Evolutionary conservation across 2,329 filamentous ascomycete genomes (phyloP).

Genomic region (Pleomassaria siparia): DNA sequence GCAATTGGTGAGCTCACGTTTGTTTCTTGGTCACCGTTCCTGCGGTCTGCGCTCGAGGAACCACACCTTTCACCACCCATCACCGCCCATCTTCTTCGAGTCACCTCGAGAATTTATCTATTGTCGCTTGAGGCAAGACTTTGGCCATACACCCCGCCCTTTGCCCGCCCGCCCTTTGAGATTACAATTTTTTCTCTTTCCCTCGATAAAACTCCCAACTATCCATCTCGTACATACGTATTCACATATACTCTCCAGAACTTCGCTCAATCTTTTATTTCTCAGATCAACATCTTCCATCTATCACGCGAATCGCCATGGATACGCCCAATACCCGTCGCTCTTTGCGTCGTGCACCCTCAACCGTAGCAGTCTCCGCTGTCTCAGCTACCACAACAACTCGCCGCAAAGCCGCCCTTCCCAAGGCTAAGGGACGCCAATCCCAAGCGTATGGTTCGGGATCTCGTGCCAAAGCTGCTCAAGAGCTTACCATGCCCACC

Average conservation of each 20-base stretch:
- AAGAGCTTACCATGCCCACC: constrained; percentile 26
- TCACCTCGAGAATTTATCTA: neutral
- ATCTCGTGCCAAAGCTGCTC: constrained; percentile 33
- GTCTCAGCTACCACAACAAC: constrained; percentile 10
- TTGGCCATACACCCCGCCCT: neutral
- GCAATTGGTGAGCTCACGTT: neutral
- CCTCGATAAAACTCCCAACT: neutral
- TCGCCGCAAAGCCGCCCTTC: constrained; percentile 27
- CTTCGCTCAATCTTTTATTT: too few relatives aligned
- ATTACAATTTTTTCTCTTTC: neutral
- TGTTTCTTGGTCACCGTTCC: neutral
- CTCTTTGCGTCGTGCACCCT: constrained; percentile 29
- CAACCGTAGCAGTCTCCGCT: constrained; percentile 25
- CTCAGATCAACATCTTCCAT: too few relatives aligned
- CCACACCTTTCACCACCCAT: neutral
- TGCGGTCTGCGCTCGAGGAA: neutral
- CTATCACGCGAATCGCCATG: too few relatives aligned
- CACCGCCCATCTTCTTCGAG: neutral
- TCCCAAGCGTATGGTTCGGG: constrained; percentile 42
- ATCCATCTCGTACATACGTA: too few relatives aligned
- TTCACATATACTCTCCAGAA: too few relatives aligned
- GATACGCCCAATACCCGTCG: too few relatives aligned
- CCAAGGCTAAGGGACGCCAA: constrained; percentile 32
- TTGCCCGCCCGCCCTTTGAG: neutral
- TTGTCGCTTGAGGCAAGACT: neutral